Evolutionary conservation across 1,139 yeast species (phyloP).

Genomic region (Diutina pseudorugosa): DNA sequence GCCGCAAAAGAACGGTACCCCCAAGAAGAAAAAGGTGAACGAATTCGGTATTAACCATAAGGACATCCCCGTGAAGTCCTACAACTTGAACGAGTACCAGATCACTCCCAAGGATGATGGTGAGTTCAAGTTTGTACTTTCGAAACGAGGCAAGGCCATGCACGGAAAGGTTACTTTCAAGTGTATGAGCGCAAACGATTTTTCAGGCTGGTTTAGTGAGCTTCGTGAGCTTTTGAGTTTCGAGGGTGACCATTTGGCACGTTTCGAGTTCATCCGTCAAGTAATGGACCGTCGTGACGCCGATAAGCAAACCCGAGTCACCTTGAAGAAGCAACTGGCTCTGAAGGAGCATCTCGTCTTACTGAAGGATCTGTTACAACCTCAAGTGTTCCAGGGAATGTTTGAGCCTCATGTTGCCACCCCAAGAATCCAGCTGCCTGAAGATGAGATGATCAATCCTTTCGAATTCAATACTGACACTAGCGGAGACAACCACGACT

Average conservation of each 20-base stretch:
- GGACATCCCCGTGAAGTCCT: constrained; percentile 29
- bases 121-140: constrained; percentile 23
- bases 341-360: background rate
- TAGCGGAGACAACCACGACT: background rate
- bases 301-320: background rate
- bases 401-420: constrained; percentile 3
- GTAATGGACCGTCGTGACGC: constrained; percentile 11
- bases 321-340: background rate
- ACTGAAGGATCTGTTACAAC: background rate
- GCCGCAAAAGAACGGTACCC: background rate
- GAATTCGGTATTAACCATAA: constrained; percentile 32
- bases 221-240: constrained; percentile 26
- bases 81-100: constrained; percentile 28
- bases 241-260: constrained; percentile 20
- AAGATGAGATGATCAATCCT: background rate
- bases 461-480: background rate
- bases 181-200: constrained; percentile 22
- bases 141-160: constrained; percentile 16
- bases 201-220: constrained; percentile 25
- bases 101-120: constrained; percentile 23
- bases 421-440: background rate
- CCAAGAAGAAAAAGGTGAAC: constrained; percentile 13
- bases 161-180: constrained; percentile 18
- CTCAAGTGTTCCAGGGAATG: background rate
- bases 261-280: constrained; percentile 24